Conservation (phyloP, 2,329 filamentous ascomycete species). For the Fusarium neocosmosporiellum region DNA sequence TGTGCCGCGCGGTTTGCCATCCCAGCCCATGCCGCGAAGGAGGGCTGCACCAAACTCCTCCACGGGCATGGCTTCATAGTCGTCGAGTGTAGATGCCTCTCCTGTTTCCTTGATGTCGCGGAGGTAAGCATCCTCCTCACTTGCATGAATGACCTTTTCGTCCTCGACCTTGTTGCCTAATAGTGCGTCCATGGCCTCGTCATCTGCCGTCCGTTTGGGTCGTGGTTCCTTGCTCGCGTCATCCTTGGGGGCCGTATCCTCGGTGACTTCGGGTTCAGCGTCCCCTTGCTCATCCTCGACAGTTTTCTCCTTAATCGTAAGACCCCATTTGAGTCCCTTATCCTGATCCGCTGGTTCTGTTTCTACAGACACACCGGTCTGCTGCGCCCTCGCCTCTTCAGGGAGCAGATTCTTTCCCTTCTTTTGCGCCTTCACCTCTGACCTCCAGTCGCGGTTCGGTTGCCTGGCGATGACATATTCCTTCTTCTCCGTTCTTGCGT, state of each 20-base stretch:
- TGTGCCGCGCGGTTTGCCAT: conserved; percentile 69
- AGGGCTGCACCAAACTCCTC: conserved; percentile 95
- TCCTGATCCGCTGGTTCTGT: conserved; percentile 58
- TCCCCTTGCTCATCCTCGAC: conserved; percentile 66
- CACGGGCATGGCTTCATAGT: conserved; percentile 90
- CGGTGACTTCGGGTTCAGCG: conserved; percentile 6
- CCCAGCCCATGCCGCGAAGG: conserved; percentile 95
- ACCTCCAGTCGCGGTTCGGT: conserved; percentile 72
- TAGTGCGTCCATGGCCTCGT: conserved; percentile 74
- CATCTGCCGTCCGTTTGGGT: conserved; percentile 50
- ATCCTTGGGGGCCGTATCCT: conserved; percentile 15
- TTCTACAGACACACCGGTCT: conserved; percentile 46
- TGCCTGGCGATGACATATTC: conserved; percentile 68
- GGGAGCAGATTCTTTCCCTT: conserved; percentile 68
- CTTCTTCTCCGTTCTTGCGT: conserved; percentile 43
- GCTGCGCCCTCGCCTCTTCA: conserved; percentile 62
- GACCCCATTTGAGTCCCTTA: conserved; percentile 66
- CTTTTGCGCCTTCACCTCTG: conserved; percentile 60
- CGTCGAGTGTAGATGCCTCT: conserved; percentile 79
- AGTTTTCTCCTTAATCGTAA: conserved; percentile 59
- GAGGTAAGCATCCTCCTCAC: conserved; percentile 76
- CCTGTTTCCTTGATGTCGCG: conserved; percentile 78
- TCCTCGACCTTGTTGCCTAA: conserved; percentile 64
- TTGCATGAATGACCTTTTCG: conserved; percentile 65
- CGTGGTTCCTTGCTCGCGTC: conserved; percentile 8